These are phyloP conservation scores for Macrolepiota fuliginosa DNA, from an alignment of 768 basidiomycete genomes.

Conservation along the genomic window DNA sequence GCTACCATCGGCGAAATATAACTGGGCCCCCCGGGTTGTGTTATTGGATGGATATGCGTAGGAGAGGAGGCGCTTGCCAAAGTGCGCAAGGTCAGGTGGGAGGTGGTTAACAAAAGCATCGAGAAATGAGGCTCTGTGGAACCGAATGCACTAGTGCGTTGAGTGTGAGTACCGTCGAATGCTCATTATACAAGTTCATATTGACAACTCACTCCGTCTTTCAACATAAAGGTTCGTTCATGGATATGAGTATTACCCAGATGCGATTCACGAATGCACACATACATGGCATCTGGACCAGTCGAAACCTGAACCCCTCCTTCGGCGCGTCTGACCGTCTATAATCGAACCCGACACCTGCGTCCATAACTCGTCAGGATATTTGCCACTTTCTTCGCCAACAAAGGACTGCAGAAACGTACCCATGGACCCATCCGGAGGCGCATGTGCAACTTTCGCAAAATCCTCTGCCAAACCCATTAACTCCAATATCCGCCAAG, in stretches of 20 bases:
- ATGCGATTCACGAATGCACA: background rate
- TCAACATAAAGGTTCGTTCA: conserved; percentile 20
- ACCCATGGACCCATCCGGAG: conserved; percentile 26
- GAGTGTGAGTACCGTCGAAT: conserved; percentile 15
- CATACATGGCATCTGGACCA: conserved; percentile 37
- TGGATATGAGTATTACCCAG: conserved; percentile 16
- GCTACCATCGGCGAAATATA: conserved; percentile 26
- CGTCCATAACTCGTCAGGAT: background rate
- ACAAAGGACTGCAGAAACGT: conserved; percentile 19
- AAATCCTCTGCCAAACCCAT: conserved; percentile 37
- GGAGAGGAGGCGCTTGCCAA: conserved; percentile 48
- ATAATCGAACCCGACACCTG: conserved; percentile 45
- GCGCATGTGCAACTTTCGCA: conserved; percentile 30
- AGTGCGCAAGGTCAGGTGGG: conserved; percentile 34
- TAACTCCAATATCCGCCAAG: conserved; percentile 40
- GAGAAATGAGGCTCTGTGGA: conserved; percentile 65
- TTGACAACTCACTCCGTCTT: conserved; percentile 26
- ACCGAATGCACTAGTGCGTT: background rate
- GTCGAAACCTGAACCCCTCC: conserved; percentile 18
- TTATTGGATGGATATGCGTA: conserved; percentile 25
- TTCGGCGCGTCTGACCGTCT: conserved; percentile 38
- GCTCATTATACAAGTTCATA: conserved; percentile 19
- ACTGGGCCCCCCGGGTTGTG: conserved; percentile 15
- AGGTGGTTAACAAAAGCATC: conserved; percentile 43
- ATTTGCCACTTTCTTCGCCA: background rate